Evolutionary conservation across 495 filamentous ascomycete species (phyloP).

Genomic region (Aspergillus leporis): DNA sequence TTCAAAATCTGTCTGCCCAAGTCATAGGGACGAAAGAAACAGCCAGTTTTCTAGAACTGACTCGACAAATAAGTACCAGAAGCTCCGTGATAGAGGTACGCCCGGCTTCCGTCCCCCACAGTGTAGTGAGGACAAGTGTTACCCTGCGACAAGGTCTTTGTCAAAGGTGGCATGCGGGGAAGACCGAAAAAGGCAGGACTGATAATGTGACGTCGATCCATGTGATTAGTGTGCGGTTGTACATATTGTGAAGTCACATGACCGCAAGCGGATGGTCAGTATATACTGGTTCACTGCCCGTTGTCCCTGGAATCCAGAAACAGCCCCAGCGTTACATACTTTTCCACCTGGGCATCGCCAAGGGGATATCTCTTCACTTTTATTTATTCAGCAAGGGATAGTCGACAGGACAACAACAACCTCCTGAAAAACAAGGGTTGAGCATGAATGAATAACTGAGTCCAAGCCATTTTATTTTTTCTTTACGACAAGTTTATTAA

Average conservation of each 20-base stretch:
- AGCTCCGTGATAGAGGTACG: too few relatives aligned
- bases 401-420: background rate
- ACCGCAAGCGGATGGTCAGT: background rate
- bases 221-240: background rate
- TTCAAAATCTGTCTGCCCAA: background rate
- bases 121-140: too few relatives aligned
- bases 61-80: too few relatives aligned
- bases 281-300: too few relatives aligned
- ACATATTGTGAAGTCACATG: background rate
- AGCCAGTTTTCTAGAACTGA: too few relatives aligned
- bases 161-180: background rate
- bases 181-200: background rate
- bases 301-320: background rate
- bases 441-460: background rate
- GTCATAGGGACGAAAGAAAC: background rate
- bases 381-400: background rate
- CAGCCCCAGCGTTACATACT: background rate
- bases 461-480: background rate
- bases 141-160: background rate
- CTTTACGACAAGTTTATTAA: background rate
- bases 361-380: too few relatives aligned
- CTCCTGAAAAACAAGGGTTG: too few relatives aligned
- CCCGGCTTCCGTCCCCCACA: too few relatives aligned
- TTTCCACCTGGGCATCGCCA: too few relatives aligned
- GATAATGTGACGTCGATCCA: background rate